Conservation (phyloP, 2,329 filamentous ascomycete species). For the Penicillium vulpinum region DNA sequence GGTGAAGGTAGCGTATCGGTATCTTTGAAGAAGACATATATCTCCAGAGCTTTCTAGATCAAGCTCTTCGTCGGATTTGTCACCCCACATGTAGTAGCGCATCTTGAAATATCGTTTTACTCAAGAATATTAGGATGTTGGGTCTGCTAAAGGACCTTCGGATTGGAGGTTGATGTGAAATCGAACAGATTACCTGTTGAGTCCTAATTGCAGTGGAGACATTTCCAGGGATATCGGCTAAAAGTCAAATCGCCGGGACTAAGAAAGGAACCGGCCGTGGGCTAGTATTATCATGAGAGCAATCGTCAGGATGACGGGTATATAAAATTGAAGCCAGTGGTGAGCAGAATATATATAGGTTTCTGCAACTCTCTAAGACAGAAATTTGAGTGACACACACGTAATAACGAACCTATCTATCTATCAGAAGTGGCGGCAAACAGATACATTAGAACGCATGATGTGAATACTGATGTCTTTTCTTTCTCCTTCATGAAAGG, state of each 20-base stretch:
- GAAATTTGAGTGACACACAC: background rate
- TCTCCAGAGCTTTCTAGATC: background rate
- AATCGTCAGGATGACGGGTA: background rate
- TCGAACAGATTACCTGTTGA: background rate
- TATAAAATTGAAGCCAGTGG: background rate
- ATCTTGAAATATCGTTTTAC: background rate
- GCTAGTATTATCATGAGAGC: background rate
- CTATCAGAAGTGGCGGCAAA: background rate
- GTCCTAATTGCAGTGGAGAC: background rate
- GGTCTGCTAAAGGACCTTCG: background rate
- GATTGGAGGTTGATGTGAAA: background rate
- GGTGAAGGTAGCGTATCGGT: background rate
- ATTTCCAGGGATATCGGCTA: background rate
- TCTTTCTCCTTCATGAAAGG: background rate
- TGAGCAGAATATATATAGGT: background rate
- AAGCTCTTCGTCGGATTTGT: background rate
- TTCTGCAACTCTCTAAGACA: background rate
- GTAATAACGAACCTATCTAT: background rate
- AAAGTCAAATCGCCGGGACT: background rate
- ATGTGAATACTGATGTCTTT: background rate
- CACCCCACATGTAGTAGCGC: background rate
- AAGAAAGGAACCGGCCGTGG: background rate
- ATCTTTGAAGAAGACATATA: constrained; percentile 3
- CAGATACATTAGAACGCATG: background rate
- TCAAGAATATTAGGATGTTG: background rate